Evolutionary conservation across 73 alveolate genomes (phyloP).

Genomic region (Effrenium voratum): DNA sequence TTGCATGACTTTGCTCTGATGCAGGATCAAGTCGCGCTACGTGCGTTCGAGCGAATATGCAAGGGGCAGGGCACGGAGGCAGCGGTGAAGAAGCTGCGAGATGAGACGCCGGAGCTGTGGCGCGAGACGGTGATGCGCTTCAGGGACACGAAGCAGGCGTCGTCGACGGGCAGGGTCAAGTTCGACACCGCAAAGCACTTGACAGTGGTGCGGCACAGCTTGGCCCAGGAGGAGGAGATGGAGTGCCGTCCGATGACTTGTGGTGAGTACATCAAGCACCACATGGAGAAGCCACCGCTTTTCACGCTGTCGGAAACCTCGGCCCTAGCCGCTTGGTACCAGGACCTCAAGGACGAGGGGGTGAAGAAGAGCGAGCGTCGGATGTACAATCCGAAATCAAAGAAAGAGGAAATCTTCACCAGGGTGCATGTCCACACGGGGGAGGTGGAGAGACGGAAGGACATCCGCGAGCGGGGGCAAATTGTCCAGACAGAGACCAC

Average conservation of each 20-base stretch:
- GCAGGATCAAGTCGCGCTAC: not conserved
- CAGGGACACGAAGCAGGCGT: not conserved
- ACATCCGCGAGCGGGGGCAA: no score
- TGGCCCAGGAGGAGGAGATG: not conserved
- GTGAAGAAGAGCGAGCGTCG: not conserved
- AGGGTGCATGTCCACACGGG: no score
- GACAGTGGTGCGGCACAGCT: not conserved
- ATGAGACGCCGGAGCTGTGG: not conserved
- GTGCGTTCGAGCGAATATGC: not conserved
- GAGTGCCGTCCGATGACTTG: not conserved
- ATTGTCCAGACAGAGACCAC: no score
- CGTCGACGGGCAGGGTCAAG: not conserved
- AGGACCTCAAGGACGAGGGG: not conserved
- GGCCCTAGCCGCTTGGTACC: not conserved
- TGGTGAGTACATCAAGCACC: not conserved
- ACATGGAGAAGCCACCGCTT: not conserved
- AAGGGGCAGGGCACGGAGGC: not conserved
- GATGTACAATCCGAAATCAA: not conserved
- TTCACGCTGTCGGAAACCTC: not conserved
- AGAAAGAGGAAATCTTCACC: not conserved
- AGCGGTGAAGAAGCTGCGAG: not conserved
- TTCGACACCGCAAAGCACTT: not conserved
- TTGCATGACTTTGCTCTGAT: no score
- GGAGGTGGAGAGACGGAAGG: no score
- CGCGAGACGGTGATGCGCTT: not conserved